Evolutionary conservation across 176 grass and related monocot species (phyloP), one percentile per base, ranked within the genome.

Genomic region (Aegilops longissima): DNA sequence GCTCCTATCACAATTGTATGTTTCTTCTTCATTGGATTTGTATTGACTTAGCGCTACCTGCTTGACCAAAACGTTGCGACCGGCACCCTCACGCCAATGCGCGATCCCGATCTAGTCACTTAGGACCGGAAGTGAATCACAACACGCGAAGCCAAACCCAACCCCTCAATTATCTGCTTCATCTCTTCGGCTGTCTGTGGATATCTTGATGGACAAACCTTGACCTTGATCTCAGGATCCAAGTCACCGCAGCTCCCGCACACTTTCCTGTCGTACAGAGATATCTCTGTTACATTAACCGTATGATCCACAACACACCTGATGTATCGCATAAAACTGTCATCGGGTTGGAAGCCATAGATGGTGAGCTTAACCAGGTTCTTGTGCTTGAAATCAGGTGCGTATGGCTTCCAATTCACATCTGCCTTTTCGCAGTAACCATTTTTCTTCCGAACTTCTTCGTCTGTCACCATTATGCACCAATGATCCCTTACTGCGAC

Each of bases 151-250:
- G 40, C 6, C 40, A 74, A 25, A 45, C 40, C n/a, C 40, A 74
- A 16, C 23, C n/a, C 39, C 0, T 27, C 6, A 1, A 1, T 8
- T 9, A 0, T 24, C 5, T 3, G 38, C 0, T 3, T 24, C 21
- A 2, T 44, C 70, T 73, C 70, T 20, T 40, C 70, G 0, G 36
- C 2, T 0, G 38, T 44, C 5, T 1, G 21, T 42, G 70, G 70
- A 44, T 74, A 74, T 9, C 42, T 51, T 75, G 39, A 73, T 45
- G 5, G 71, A 42, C 2, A 42, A 42, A 42, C 40, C 40, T 42
- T 42, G 2, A 9, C 39, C 39, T 40, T 40, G 39, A 40, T 40
- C 39, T 40, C 39, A 9, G 39, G 39, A 45, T 44, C 39, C 21
- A 73, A 73, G 40, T 14, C 13, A 17, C 42, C 42, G 5, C 42